Base-by-base conservation (phyloP, 306 rosid species). In the Delonix regia region DNA sequence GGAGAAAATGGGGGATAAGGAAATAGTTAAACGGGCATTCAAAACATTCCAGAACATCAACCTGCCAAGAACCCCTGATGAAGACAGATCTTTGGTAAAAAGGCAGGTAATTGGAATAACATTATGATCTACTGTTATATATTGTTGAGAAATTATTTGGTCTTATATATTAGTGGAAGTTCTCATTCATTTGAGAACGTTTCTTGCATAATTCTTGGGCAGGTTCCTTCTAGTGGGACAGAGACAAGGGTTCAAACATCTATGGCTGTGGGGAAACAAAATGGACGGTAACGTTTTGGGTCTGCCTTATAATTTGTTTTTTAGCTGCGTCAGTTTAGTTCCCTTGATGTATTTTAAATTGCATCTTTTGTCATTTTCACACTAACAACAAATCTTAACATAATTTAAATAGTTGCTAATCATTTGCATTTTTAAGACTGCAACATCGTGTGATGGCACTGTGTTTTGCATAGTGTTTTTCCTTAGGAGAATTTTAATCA, bases 1-100 rank as follows among this genome's bases (percentile, higher is more conserved):
- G 93, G 98, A 93, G 90, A 83, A 78, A 81, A 91, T 89, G 94
- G 92, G 88, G 73, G 97, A 93, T 66, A 93, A 89, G 84, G 97
- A 93, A 75, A 93, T 89, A 59, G 94, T 93, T 36, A 91, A 87
- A 80, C 87, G 92, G 62, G 89, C 93, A 75, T 93, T 93, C 42
- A 93, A 86, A 88, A 79, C 97, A 19, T 91, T 93, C 78, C 92
- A 93, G 80, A 91, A 84, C 80, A 88, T 83, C 77, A 80, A 79
- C 85, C 88, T 77, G 79, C 47, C 82, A 71, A 85, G 74, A 78
- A 61, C 83, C 56, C 72, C 89, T 13, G 75, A 53, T 69, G 88
- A 87, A 62, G 90, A 83, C 76, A 82, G 73, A 77, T 66, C 79
- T 69, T 77, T 78, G 53, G 69, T 85, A 45, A 85, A 86, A 39